These are phyloP conservation scores for Geotrichum phurueaensis DNA, from an alignment of 1,139 yeast genomes.

Conservation along the genomic window DNA sequence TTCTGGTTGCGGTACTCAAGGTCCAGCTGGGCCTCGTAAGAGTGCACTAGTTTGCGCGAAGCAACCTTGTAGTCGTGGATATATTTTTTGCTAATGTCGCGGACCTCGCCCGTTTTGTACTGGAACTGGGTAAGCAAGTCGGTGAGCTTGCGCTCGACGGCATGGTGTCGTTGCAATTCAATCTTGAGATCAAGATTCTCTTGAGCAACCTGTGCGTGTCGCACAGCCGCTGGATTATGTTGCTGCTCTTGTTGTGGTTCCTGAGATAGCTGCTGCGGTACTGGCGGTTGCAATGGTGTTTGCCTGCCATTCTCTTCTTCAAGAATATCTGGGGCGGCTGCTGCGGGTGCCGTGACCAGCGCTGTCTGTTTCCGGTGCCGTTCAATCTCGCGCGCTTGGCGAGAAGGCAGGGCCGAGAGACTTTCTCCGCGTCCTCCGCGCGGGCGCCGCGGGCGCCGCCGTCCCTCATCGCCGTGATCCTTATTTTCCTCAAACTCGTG, in stretches of 20 bases:
- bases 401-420: neutral
- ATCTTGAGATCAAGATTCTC: conserved; percentile 25
- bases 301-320: neutral
- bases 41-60: conserved; percentile 20
- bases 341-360: neutral
- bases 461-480: neutral
- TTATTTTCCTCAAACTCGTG: conserved; percentile 1
- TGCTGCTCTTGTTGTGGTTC: neutral
- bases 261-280: neutral
- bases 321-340: neutral
- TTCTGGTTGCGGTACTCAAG: conserved; percentile 21
- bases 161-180: conserved; percentile 27
- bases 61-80: conserved; percentile 23
- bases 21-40: conserved; percentile 24
- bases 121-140: conserved; percentile 25
- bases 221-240: neutral
- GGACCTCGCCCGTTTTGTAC: conserved; percentile 21
- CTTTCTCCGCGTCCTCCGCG: neutral
- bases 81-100: conserved; percentile 21
- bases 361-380: neutral
- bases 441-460: neutral
- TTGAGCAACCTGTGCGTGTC: conserved; percentile 1
- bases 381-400: neutral
- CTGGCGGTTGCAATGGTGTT: neutral
- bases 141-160: conserved; percentile 23